These are phyloP conservation scores for Lipomyces orientalis DNA, from an alignment of 805 yeast genomes.

Conservation along the genomic window DNA sequence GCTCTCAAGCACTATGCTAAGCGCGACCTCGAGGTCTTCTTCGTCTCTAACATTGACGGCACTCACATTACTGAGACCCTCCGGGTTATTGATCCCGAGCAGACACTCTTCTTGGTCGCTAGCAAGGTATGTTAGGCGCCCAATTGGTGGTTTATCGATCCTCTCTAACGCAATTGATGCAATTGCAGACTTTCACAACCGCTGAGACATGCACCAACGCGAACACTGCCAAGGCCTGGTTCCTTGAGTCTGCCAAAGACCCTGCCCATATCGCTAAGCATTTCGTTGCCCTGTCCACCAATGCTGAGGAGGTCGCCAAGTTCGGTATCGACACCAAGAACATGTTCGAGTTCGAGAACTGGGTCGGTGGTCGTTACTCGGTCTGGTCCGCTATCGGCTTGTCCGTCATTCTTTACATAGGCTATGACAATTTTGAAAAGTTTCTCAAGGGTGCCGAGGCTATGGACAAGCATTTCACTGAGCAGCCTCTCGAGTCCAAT, in stretches of 20 bases:
- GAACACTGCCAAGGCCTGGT: constrained; percentile 93
- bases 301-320: constrained; percentile 85
- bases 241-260: constrained; percentile 73
- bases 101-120: constrained; percentile 70
- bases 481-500: constrained; percentile 85
- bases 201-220: constrained; percentile 98
- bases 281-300: constrained; percentile 95
- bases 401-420: constrained; percentile 92
- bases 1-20: constrained; percentile 90
- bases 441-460: constrained; percentile 98
- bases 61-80: constrained; percentile 93
- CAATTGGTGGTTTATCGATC: neutral
- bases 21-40: constrained; percentile 70
- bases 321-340: constrained; percentile 97
- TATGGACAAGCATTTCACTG: constrained; percentile 85
- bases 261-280: constrained; percentile 86
- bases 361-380: constrained; percentile 99
- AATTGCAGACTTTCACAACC: constrained; percentile 86
- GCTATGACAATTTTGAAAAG: constrained; percentile 89
- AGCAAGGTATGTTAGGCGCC: constrained; percentile 9
- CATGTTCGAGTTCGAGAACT: constrained; percentile 97
- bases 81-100: constrained; percentile 79
- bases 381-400: constrained; percentile 99
- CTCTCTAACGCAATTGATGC: neutral
- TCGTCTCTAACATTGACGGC: constrained; percentile 98